These are phyloP conservation scores for Leccinellum luteum DNA, from an alignment of 768 basidiomycete species.

Conservation along the genomic window DNA sequence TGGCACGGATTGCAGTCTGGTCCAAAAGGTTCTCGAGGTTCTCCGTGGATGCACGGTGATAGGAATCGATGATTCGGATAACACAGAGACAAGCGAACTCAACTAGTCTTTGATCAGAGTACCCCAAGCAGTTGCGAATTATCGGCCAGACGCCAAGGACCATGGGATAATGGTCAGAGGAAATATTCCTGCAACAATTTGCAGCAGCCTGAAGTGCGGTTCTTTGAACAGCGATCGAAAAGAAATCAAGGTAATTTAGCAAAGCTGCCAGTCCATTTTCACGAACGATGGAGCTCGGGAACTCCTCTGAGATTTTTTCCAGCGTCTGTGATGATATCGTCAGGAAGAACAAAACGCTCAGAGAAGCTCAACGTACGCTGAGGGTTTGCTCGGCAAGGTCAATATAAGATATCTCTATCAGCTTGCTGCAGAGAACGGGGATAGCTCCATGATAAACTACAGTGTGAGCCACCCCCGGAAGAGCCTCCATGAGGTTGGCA, in stretches of 20 bases:
- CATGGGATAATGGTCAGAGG: slow-evolving; percentile 85
- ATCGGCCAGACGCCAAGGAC: slow-evolving; percentile 89
- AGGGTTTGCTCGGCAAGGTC: slow-evolving; percentile 98
- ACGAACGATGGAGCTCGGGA: slow-evolving; percentile 91
- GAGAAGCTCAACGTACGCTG: slow-evolving; percentile 62
- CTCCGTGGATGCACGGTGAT: slow-evolving; percentile 79
- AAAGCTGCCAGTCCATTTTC: slow-evolving; percentile 93
- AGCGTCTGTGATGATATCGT: slow-evolving; percentile 61
- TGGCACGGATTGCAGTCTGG: slow-evolving; percentile 70
- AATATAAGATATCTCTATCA: slow-evolving; percentile 96
- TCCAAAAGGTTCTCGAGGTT: slow-evolving; percentile 87
- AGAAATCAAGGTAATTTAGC: slow-evolving; percentile 96
- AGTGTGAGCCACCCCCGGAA: slow-evolving; percentile 95
- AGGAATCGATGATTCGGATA: slow-evolving; percentile 91
- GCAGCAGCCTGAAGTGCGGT: slow-evolving; percentile 96
- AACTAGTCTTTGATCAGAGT: slow-evolving; percentile 95
- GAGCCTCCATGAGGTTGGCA: slow-evolving; percentile 98
- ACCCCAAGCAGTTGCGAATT: slow-evolving; percentile 86
- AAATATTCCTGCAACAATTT: slow-evolving; percentile 93
- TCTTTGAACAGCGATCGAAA: slow-evolving; percentile 95
- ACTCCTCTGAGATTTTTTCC: slow-evolving; percentile 98
- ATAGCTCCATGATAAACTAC: slow-evolving; percentile 99
- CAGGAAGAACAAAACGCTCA: slow-evolving; percentile 3
- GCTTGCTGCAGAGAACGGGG: slow-evolving; percentile 94
- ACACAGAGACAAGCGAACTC: slow-evolving; percentile 95